Percentiles rank a stretch among this genome's conserved stretches.
These are phyloP conservation scores for Penicillium fimorum DNA, from an alignment of 495 filamentous ascomycete genomes.

Conservation along the genomic window DNA sequence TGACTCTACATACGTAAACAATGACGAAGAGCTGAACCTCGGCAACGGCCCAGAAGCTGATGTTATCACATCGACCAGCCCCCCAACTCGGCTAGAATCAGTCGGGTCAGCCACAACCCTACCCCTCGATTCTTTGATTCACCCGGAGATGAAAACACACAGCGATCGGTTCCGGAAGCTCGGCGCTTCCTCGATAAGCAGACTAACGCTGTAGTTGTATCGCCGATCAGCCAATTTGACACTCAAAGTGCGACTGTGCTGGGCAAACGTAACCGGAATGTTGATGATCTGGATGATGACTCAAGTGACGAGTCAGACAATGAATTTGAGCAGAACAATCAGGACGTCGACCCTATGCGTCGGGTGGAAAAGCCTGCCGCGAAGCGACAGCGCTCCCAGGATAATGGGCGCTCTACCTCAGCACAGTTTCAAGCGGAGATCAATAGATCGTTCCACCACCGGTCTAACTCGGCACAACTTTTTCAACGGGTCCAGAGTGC, in stretches of 20 bases:
- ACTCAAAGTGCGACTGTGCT: neutral
- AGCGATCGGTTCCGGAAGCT: neutral
- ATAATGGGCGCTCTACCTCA: neutral
- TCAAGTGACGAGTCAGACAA: neutral
- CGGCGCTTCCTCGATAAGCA: conserved; percentile 6
- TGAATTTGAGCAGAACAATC: neutral
- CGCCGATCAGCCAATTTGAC: conserved; percentile 2
- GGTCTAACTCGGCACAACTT: no score
- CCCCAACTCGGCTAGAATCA: conserved; percentile 22
- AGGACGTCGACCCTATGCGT: neutral
- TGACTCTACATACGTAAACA: conserved; percentile 14
- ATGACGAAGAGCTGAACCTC: conserved; percentile 18
- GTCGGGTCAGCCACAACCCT: conserved; percentile 19
- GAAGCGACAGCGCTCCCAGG: conserved; percentile 3
- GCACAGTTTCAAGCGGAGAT: neutral
- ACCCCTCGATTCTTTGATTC: conserved; percentile 15
- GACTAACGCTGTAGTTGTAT: neutral
- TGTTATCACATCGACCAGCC: conserved; percentile 20
- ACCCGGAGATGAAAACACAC: neutral
- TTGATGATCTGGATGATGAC: neutral
- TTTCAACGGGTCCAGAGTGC: neutral
- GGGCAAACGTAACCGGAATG: neutral
- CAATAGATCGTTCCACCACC: neutral
- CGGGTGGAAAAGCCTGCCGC: conserved; percentile 1
- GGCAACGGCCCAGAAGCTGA: neutral